These are phyloP conservation scores for Tephrocybe rancida DNA, from an alignment of 768 basidiomycete species.

Conservation along the genomic window DNA sequence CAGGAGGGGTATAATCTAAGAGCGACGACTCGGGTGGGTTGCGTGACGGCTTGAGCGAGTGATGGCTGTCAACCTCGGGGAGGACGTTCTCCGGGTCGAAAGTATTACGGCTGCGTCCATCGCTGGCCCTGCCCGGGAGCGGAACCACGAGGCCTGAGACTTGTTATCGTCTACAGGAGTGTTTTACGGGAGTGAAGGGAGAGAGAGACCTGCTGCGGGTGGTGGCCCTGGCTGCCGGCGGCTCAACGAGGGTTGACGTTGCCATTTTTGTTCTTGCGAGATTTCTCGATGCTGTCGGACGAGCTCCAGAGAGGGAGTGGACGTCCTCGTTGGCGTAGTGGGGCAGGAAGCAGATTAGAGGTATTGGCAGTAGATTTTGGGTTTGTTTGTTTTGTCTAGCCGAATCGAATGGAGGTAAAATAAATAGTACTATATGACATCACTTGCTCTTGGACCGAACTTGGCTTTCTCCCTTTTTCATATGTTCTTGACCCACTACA, in stretches of 20 bases:
- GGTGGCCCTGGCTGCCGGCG: slow-evolving; percentile 12
- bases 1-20: slow-evolving; percentile 56
- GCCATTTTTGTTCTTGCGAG: neutral
- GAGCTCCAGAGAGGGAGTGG: slow-evolving; percentile 60
- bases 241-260: slow-evolving; percentile 13
- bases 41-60: slow-evolving; percentile 54
- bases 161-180: slow-evolving; percentile 19
- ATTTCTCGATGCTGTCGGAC: slow-evolving; percentile 32
- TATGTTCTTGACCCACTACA: too few relatives aligned
- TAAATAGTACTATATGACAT: too few relatives aligned
- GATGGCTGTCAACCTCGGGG: slow-evolving; percentile 31
- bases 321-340: slow-evolving; percentile 43
- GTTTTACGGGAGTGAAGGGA: slow-evolving; percentile 11
- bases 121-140: slow-evolving; percentile 10
- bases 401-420: too few relatives aligned
- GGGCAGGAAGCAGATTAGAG: slow-evolving; percentile 68
- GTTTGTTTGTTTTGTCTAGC: too few relatives aligned
- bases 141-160: slow-evolving; percentile 23
- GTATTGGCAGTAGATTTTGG: slow-evolving; percentile 75
- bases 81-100: slow-evolving; percentile 39
- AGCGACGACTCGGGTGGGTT: slow-evolving; percentile 56
- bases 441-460: too few relatives aligned
- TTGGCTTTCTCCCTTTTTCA: too few relatives aligned
- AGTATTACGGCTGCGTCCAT: slow-evolving; percentile 9
- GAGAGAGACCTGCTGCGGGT: slow-evolving; percentile 20